Conservation (phyloP, 2,329 filamentous ascomycete species). For the Botryosphaeria dothidea region DNA sequence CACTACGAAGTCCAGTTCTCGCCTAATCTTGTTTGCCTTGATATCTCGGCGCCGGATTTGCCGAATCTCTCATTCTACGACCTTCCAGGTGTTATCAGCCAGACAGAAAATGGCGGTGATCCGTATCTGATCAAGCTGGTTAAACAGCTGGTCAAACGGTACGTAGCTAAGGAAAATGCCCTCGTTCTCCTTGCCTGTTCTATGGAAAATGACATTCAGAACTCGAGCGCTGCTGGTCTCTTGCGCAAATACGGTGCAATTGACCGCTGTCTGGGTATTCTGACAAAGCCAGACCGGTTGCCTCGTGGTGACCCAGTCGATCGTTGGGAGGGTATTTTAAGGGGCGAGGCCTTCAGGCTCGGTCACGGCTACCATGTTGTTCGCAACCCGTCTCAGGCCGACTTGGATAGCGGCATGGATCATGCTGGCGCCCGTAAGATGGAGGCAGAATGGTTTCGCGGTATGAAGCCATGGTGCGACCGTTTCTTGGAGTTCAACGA, state of each 20-base stretch:
- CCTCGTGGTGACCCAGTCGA: constrained; percentile 52
- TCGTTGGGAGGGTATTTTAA: constrained; percentile 66
- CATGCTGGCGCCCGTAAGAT: constrained; percentile 50
- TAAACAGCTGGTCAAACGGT: constrained; percentile 67
- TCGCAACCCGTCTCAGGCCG: constrained; percentile 59
- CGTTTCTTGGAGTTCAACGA: constrained; percentile 40
- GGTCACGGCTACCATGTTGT: constrained; percentile 80
- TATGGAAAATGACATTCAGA: constrained; percentile 77
- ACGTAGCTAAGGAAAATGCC: constrained; percentile 63
- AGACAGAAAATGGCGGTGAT: constrained; percentile 52
- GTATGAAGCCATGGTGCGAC: constrained; percentile 46
- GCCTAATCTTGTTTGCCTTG: constrained; percentile 74
- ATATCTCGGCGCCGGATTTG: constrained; percentile 68
- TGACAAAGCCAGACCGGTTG: constrained; percentile 82
- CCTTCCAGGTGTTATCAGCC: constrained; percentile 78
- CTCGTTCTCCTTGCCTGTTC: constrained; percentile 76
- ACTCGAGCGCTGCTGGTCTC: constrained; percentile 68
- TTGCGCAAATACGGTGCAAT: constrained; percentile 48
- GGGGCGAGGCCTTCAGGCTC: constrained; percentile 61
- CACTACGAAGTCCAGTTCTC: constrained; percentile 66
- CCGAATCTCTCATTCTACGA: constrained; percentile 82
- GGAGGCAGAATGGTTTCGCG: constrained; percentile 55
- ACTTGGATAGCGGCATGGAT: constrained; percentile 47
- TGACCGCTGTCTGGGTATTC: constrained; percentile 58
- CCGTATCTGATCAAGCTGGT: constrained; percentile 68